Base-by-base conservation (phyloP, 2,329 filamentous ascomycete genomes). In the Pseudocercospora musae region DNA sequence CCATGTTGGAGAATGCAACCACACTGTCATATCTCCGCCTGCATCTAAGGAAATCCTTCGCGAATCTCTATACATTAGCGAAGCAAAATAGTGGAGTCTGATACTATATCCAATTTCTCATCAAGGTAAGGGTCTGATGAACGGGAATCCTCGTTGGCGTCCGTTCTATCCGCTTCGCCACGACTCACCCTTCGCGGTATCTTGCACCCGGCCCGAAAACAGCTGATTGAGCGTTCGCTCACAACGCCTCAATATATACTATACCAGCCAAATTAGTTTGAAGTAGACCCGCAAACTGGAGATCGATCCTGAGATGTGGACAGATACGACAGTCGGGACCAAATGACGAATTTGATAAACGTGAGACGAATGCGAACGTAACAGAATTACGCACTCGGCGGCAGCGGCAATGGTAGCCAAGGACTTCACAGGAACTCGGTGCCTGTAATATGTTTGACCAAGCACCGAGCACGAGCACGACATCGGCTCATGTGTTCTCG, bases 171-270 rank as follows among this genome's bases (percentile, higher is more conserved):
- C 59, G 59, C 42, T 20, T 55, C 57, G 59, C 59, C 59, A 66
- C 57, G 53, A 63, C 42, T 59, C 62, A 61, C 64, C 65, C 62
- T 63, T 61, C 46, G 33, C 60, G 60, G 59, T 57, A 60, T 55
- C 53, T 46, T 20, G 59, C 60, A 63, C 21, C 62, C 62, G 62
- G 62, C 27, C 65, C 62, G 62, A 64, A 59, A 37, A 40, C 44
- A 25, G 53, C 18, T 40, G 13, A 46, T 25, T 56, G 42, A 23
- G 46, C 18, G 27, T 40, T 54, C 29, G 52, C 52, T 54, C 52
- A 37, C 29, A 53, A 53, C 23, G 57, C 53, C 29, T 49, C 53
- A 48, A 20, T 53, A n/a, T n/a, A n/a, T n/a, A 61, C 15, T 18
- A 31, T 40, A 33, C n/a, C 11, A 37, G 5, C 20, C 7, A 42